Base-by-base conservation (phyloP, 805 yeast species). In the Saccharomyces jurei region DNA sequence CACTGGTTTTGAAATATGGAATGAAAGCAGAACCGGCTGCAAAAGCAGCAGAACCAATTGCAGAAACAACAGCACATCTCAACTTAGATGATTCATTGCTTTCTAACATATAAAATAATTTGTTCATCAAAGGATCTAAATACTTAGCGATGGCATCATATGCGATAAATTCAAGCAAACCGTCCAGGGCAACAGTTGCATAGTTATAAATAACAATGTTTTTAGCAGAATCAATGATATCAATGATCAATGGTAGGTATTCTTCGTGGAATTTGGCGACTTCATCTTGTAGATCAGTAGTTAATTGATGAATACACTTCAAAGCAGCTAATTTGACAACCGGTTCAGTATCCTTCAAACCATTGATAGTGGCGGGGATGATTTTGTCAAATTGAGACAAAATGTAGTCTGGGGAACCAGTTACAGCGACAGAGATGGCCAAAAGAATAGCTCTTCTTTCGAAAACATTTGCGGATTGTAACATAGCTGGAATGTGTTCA, bases 41-140 rank as follows among this genome's bases (percentile, higher is more conserved):
- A 68, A 86, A 90, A 29, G 99, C 98, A 56, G 96, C 89, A 44
- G 98, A 91, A 54, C 98, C 98, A 69, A 94, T 88, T 44, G 97
- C 97, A 52, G 96, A 87, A 56, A 94, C 97, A 66, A 87, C 84
- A 56, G 89, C 88, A 50, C 87, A 75, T 70, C 83, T 86, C 67
- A 87, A 77, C 56, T 73, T 73, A 14, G 95, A 81, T 25, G 91
- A 86, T 62, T 83, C 79, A 50, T 95, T 88, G 58, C 80, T 77
- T 63, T 82, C 85, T 64, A 92, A 80, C 87, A 94, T 86, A 55
- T 80, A 82, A 77, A 91, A 83, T 62, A 94, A 79, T 66, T 91
- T 87, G 73, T 87, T 87, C 87, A 91, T 90, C 70, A 94, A 81
- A 51, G 96, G 92, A 61, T 84, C 94, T 65, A 94, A 75, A 74